These are phyloP conservation scores for Mycena kentingensis DNA, from an alignment of 768 basidiomycete species.

Conservation along the genomic window DNA sequence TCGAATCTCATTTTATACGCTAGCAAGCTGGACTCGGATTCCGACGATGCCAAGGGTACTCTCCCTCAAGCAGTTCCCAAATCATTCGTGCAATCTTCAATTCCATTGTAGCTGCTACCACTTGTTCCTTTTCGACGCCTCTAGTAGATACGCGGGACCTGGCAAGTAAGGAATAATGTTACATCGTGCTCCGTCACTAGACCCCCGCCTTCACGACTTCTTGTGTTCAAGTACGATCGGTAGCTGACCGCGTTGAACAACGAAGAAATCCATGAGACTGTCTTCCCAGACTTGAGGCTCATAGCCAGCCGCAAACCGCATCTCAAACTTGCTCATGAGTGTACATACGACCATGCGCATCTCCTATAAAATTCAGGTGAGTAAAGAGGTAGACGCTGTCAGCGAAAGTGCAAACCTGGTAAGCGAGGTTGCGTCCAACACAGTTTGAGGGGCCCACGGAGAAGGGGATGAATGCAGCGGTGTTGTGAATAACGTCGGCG, in stretches of 20 bases:
- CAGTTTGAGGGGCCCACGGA: constrained; percentile 53
- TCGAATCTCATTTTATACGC: too few species aligned
- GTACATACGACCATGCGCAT: constrained; percentile 33
- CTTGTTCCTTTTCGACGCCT: too few species aligned
- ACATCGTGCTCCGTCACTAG: too few species aligned
- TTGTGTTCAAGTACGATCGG: constrained; percentile 28
- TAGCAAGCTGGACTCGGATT: too few species aligned
- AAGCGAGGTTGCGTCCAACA: constrained; percentile 42
- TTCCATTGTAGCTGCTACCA: too few species aligned
- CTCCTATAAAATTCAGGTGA: constrained; percentile 25
- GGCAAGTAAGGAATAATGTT: too few species aligned
- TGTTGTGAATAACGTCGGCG: constrained; percentile 24
- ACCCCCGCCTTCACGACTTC: too few species aligned
- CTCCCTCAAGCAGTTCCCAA: too few species aligned
- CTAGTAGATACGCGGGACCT: too few species aligned
- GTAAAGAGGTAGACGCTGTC: background rate
- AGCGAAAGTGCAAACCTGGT: constrained; percentile 6
- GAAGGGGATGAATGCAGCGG: constrained; percentile 38
- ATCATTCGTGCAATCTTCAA: too few species aligned
- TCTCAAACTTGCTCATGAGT: constrained; percentile 34
- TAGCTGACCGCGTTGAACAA: constrained; percentile 33
- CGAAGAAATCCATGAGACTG: constrained; percentile 32
- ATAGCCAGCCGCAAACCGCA: constrained; percentile 31
- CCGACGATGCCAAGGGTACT: too few species aligned
- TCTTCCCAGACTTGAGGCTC: constrained; percentile 30